Base-by-base conservation (phyloP, 306 rosid species). In the Rubus idaeus region DNA sequence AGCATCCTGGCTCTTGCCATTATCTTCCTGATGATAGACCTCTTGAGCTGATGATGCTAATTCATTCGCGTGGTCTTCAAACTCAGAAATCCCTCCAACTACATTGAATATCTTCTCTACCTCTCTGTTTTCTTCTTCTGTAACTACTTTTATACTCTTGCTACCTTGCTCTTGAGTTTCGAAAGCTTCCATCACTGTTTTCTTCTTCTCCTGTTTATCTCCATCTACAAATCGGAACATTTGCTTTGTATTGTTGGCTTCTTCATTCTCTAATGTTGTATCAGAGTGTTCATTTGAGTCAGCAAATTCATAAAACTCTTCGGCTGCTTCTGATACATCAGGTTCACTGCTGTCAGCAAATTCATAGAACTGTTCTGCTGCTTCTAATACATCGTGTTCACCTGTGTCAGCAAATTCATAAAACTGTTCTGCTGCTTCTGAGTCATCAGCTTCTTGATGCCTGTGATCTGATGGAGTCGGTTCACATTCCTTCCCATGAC, bases 361-460 rank as follows among this genome's bases (percentile, higher is more conserved):
- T 52, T 83, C 89, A 66, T 58, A 81, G 53, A 80, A 85, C 56
- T 81, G 77, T 60, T 84, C 90, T 50, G 67, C 67, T 73, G 80
- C 70, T 61, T 56, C 78, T 71, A 47, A 60, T 40, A 61, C 8
- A 46, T 60, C 78, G 26, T 40, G 46, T 87, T 73, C 66, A 74
- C 35, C 57, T 67, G 73, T 49, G 64, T 53, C 71, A 23, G 44
- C 67, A 70, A 82, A 70, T 58, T 83, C 89, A 79, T 65, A 81
- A 70, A 78, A 85, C 64, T 78, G 75, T 70, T 84, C 90, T 41
- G 72, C 70, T 82, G 71, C 87, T 64, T 85, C 89, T 63, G 71
- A 70, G 37, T 52, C 53, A 44, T 78, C 85, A 68, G 63, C 81
- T 78, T 83, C 85, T 75, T 77, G 88, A 74, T 77, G 87, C 72